Evolutionary conservation across 352 stramenopile species (phyloP), one percentile per base, ranked within the genome.

Genomic region (Phytophthora agathidicida): DNA sequence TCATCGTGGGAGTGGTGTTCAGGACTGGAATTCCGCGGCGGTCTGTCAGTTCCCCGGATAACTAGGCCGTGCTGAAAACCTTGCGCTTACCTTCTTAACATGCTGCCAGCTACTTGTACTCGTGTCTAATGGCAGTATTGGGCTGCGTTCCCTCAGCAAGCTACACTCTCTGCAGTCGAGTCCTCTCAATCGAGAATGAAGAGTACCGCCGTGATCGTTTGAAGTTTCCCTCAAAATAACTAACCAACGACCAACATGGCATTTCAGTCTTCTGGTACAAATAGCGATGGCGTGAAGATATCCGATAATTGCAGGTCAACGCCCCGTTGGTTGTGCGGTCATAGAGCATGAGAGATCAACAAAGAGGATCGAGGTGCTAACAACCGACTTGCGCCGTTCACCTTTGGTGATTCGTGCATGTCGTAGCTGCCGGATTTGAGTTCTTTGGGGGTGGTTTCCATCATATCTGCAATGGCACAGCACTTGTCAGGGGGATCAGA

Each of bases 1-100:
- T 72, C 65, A 23, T 72, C 60, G 3, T 71, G 58, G n/a, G 36
- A 10, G 23, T 55, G 55, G 30, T 64, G 64, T 33, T 83, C 74
- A 33, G 70, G 66, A 38, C 67, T 71, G 35, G 38, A 42, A 33
- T 16, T 35, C 8, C 11, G 39, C 9, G 24, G 16, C 22, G 36
- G 33, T 37, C 3, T 59, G 14, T 64, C 7, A 58, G 45, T 26
- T 37, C 16, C 36, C 3, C 8, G 37, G 27, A 9, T 20, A 17
- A 24, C 24, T 41, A 33, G 28, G 5, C 8, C 13, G 37, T 7
- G 3, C 54, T 10, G 26, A 31, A 8, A 19, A 33, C 22, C 19
- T 36, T n/a, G 6, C 50, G 14, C 20, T 36, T 31, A 62, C 59
- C 59, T 68, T 63, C 51, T 50, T 9, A 63, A 17, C 59, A 68